phyloP scores from a whole-genome alignment of 495 filamentous ascomycete genomes.

The Lepidopterella palustris region DNA sequence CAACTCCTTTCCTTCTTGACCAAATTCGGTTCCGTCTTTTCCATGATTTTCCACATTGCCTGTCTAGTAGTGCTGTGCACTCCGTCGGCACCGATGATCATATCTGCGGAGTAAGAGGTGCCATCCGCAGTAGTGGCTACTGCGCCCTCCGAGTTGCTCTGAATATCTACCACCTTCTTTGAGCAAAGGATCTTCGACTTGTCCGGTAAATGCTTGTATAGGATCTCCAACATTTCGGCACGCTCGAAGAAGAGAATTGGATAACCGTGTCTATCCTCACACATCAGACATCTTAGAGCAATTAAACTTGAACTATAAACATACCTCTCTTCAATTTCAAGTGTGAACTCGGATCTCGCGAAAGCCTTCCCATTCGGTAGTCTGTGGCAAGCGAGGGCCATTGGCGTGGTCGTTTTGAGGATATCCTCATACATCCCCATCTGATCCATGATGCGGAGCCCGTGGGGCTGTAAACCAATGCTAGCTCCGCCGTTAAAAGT shows the following conservation, averaged over 20 bases:
- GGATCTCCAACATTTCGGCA: slow-evolving; percentile 32
- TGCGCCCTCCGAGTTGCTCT: neutral
- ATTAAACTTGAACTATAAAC: neutral
- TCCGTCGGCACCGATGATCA: neutral
- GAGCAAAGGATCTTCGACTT: slow-evolving; percentile 31
- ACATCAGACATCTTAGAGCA: neutral
- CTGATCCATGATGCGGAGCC: neutral
- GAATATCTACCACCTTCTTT: slow-evolving; percentile 33
- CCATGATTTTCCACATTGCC: slow-evolving; percentile 17
- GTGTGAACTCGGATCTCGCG: neutral
- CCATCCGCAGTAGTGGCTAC: slow-evolving; percentile 12
- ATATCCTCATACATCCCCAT: neutral
- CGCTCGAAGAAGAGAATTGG: slow-evolving; percentile 34
- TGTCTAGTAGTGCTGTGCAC: neutral
- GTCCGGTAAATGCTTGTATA: slow-evolving; percentile 37
- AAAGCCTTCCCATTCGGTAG: neutral
- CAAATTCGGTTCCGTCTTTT: neutral
- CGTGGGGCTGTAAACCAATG: neutral
- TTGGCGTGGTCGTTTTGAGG: neutral
- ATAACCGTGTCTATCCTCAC: slow-evolving; percentile 33
- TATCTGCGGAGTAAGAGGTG: slow-evolving; percentile 19
- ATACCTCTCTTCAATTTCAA: neutral
- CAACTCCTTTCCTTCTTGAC: neutral
- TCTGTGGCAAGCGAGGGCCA: neutral
- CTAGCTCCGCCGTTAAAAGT: neutral